Evolutionary conservation across 805 yeast genomes (phyloP).

Genomic region (Wickerhamomyces chambardii): DNA sequence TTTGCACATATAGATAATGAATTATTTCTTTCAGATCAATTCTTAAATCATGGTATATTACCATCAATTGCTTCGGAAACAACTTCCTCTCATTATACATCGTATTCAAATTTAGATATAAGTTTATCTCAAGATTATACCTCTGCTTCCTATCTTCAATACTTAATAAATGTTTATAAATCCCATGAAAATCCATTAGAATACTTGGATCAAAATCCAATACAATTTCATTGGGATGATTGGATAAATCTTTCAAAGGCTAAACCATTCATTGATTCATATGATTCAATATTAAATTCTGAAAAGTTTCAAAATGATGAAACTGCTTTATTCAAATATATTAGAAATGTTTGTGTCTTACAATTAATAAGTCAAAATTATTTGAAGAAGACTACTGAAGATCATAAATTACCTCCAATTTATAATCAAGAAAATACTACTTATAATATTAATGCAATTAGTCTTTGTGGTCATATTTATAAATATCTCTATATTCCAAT

Average conservation of each 20-base stretch:
- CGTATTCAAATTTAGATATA: too few species aligned
- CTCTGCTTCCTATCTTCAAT: slow-evolving; percentile 8
- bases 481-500: not conserved
- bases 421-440: not conserved
- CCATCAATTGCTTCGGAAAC: too few species aligned
- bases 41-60: too few species aligned
- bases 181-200: slow-evolving; percentile 9
- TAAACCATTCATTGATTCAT: slow-evolving; percentile 18
- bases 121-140: slow-evolving; percentile 9
- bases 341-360: not conserved
- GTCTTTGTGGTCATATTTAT: not conserved
- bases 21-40: too few species aligned
- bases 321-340: not conserved
- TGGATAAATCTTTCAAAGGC: slow-evolving; percentile 20
- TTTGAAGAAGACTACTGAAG: too few species aligned
- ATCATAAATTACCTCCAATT: too few species aligned
- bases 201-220: slow-evolving; percentile 4
- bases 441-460: not conserved
- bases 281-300: slow-evolving; percentile 4
- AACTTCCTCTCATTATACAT: too few species aligned
- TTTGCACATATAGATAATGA: too few species aligned
- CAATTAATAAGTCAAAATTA: not conserved
- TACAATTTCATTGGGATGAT: slow-evolving; percentile 23
- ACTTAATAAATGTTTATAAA: slow-evolving; percentile 4
- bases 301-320: slow-evolving; percentile 2